Evolutionary conservation across 1,284 basidiomycete species (phyloP), one percentile per base, ranked within the genome.

Genomic region (Microbotryum lychnidis-dioicae): DNA sequence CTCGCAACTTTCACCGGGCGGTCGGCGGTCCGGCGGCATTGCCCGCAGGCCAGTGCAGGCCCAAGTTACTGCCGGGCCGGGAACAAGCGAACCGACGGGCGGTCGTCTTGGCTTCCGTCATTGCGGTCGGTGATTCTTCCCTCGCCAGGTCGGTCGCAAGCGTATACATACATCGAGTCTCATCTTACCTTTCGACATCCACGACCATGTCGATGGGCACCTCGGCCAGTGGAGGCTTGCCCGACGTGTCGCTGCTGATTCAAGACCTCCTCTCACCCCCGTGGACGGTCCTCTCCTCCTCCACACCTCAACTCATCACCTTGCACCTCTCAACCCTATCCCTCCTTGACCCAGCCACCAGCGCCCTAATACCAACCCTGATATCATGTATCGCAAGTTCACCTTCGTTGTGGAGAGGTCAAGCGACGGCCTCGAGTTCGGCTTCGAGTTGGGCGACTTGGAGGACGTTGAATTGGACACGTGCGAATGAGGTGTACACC

Each of bases 241-340:
- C 60, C 14, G 67, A 68, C 31, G 54, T 60, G 16, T 56, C 67
- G 14, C 31, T 68, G 29, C 51, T 68, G 3, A 31, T 68, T 4
- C 67, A 68, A 42, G 67, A 68, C 29, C 58, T 68, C 10, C 61
- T 68, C 10, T 66, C 64, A 16, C 67, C 62, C 1, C 54, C 62
- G 0, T 49, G 58, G 1, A 33, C 50, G 1, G 37, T 1, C 2
- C 56, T 37, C 25, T 50, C 23, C 54, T 48, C 4, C 10, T 44
- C 18, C 7, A 51, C 33, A 53, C 59, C 54, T 21, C 52, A 21
- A 50, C 64, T 63, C 21, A 29, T 64, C 45, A 31, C 60, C 1
- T 54, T 55, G 51, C 62, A 64, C 54, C 61, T 68, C 51, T 56
- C 62, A 1, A 33, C 64, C 20, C 21, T 60, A 42, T 42, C 37